Evolutionary conservation across 2,329 filamentous ascomycete species (phyloP), one percentile per base, ranked within the genome.

Genomic region (Trichoderma polysporum): DNA sequence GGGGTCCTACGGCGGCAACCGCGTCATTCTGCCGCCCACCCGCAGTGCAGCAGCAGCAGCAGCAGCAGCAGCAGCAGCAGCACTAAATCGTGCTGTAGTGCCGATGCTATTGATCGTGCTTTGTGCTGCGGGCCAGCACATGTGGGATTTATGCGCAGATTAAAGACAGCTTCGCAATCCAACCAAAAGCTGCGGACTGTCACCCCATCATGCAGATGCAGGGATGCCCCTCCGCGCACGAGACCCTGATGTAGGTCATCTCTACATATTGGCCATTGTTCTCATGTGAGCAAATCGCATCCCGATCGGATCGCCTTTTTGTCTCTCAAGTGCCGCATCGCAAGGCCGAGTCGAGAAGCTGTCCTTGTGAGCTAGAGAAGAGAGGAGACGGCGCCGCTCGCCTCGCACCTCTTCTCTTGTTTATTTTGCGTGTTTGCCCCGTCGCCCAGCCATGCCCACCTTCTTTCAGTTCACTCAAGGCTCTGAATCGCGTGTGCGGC

Each of bases 381-480:
- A 31, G 53, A 45, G n/a, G 31, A 29, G 52, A 49, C 62, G 62
- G 61, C 33, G 60, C 29, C 22, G 58, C 59, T 39, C 67, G 58
- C 52, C 59, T 59, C 49, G 39, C 33, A 33, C 41, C 61, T 50
- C 39, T 57, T 54, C 53, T 66, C 45, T n/a, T 25, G 25, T 25
- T 22, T 50, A 15, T 17, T 37, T 19, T 29, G 13, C 25, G 50
- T 29, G n/a, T n/a, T 25, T 29, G 49, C 53, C 67, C 61, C 39
- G 50, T 19, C 29, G 33, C 29, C 62, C 25, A 45, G 45, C 45
- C 68, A 89, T 90, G 87, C 86, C 88, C 74, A 82, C 84, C 73
- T 88, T 90, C 81, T 90, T 90, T 79, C 82, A 85, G 75, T 90
- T 90, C 78, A 88, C 88, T 69, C 87, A 88, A 74, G 88, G 88